These are phyloP conservation scores for Cryoendolithus antarcticus DNA, from an alignment of 2,329 filamentous ascomycete species.

Conservation along the genomic window DNA sequence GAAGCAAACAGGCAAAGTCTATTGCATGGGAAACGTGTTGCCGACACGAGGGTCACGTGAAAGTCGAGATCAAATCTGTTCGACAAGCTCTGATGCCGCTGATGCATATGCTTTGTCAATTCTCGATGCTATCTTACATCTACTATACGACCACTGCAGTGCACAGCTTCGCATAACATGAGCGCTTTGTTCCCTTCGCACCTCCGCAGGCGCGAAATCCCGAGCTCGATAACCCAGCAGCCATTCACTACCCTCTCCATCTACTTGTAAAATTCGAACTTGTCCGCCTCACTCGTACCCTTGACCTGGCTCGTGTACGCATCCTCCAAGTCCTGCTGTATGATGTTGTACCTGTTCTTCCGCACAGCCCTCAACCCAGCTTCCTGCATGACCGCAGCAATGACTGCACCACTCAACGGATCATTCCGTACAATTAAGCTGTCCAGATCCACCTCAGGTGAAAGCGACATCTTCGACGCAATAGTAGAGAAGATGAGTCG, in stretches of 20 bases:
- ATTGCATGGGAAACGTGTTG: no score
- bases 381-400: slow-evolving; percentile 98
- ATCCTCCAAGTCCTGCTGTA: slow-evolving; percentile 91
- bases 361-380: slow-evolving; percentile 84
- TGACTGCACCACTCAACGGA: slow-evolving; percentile 85
- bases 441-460: slow-evolving; percentile 91
- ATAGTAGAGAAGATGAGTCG: slow-evolving; percentile 97
- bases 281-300: slow-evolving; percentile 56
- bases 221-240: no score
- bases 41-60: no score
- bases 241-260: neutral
- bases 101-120: no score
- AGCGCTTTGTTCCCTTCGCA: no score
- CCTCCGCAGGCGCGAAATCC: no score
- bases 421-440: slow-evolving; percentile 94
- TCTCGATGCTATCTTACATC: no score
- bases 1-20: no score
- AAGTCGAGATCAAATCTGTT: no score
- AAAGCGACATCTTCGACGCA: slow-evolving; percentile 90
- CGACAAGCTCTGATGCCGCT: no score
- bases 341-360: slow-evolving; percentile 99
- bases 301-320: slow-evolving; percentile 97
- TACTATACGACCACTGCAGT: no score
- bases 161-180: no score
- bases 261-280: slow-evolving; percentile 88